Base-by-base conservation (phyloP, 352 stramenopile species). In the Elongisporangium undulatum region DNA sequence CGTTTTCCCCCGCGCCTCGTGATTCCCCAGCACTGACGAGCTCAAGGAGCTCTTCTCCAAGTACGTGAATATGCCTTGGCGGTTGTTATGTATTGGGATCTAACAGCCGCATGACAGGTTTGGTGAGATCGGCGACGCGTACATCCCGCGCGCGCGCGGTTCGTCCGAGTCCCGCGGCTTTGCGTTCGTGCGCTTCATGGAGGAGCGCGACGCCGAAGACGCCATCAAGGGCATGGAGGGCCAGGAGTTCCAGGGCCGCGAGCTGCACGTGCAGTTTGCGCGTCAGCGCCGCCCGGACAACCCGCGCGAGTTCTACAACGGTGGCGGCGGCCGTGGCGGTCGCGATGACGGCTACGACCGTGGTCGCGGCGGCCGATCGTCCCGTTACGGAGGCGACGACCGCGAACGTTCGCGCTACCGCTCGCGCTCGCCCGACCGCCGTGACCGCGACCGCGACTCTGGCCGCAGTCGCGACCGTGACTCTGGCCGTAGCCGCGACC, bases 121-220 rank as follows among this genome's bases (percentile, higher is more conserved):
- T 56, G 78, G 85, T 24, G 85, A 94, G 55, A 85, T 94, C 65
- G 81, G 85, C 7, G 85, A 94, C 59, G 80, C 91, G 51, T 92
- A 94, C 75, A 92, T 94, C 59, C 84, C 85, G 19, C 83, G 83
- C 55, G 79, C 85, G 23, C 80, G 83, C 53, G 67, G 67, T 50
- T 88, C 85, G 49, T 90, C 81, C 58, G 90, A 95, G 68, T 88
- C 82, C 62, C 77, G 77, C 54, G 82, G 82, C 17, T 95, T 92
- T 51, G 86, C 85, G 41, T 97, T 97, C 69, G 89, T 97, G 49
- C 82, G 86, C 12, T 97, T 92, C 66, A 60, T 94, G 62, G 76
- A 95, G 64, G 91, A 93, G 68, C 79, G 87, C 23, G 89, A 97
- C 54, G 89, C 89, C 6, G 89, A 97, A 49, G 86, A 96, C 62